A percentile compares a stretch with the other conserved stretches of the same genome.
Conservation (phyloP, 1,284 basidiomycete genomes). For the Cutaneotrichosporon dermatis region DNA sequence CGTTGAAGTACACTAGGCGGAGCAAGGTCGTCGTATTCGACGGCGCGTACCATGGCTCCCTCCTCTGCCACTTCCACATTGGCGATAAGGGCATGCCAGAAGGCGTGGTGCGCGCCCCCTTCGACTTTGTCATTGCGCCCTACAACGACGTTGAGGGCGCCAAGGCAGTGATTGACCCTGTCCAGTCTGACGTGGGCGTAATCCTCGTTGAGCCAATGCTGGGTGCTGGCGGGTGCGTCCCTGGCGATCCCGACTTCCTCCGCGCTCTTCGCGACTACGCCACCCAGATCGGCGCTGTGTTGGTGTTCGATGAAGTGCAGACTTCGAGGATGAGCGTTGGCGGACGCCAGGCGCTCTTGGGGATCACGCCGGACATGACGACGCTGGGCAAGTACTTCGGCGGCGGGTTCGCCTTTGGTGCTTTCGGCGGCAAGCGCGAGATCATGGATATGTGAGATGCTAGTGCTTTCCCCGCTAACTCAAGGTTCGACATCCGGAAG, state of each 20-base stretch:
- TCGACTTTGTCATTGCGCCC: constrained; percentile 27
- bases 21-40: constrained; percentile 31
- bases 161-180: constrained; percentile 35
- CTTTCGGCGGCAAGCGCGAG: constrained; percentile 28
- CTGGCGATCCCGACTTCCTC: constrained; percentile 46
- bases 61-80: constrained; percentile 23
- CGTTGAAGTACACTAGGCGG: constrained; percentile 42
- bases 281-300: constrained; percentile 50
- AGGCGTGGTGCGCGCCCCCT: constrained; percentile 20
- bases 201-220: constrained; percentile 55
- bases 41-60: constrained; percentile 29
- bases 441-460: constrained; percentile 36
- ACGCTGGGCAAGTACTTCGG: constrained; percentile 35
- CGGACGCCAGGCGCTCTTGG: constrained; percentile 25
- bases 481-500: constrained; percentile 23
- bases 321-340: constrained; percentile 21
- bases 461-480: no score
- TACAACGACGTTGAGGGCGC: constrained; percentile 48
- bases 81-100: constrained; percentile 8
- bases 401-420: constrained; percentile 36
- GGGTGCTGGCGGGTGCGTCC: constrained; percentile 45
- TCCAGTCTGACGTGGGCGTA: constrained; percentile 46
- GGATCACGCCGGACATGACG: constrained; percentile 32
- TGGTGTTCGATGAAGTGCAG: constrained; percentile 55
- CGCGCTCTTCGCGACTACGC: constrained; percentile 49